A percentile compares a stretch with the other conserved stretches of the same genome.
Evolutionary conservation across 257 asterid genomes (phyloP).

Genomic region (Nicotiana paniculata): DNA sequence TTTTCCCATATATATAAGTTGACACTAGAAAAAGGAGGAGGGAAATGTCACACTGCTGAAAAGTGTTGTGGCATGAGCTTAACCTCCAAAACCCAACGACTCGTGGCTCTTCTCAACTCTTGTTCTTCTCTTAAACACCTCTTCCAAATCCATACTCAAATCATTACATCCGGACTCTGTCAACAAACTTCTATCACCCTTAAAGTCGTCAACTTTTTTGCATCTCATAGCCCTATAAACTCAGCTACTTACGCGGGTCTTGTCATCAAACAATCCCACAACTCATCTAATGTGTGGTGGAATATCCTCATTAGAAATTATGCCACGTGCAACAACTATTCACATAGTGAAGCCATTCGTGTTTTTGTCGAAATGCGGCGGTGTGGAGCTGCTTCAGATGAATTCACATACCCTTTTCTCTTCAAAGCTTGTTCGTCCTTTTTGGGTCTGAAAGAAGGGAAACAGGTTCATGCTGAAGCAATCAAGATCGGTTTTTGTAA

Average conservation of each 20-base stretch:
- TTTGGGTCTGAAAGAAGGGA: slow-evolving; percentile 45
- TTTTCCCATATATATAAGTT: too few relatives aligned
- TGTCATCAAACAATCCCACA: slow-evolving; percentile 15
- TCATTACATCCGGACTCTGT: slow-evolving; percentile 25
- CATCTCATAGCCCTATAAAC: slow-evolving; percentile 16
- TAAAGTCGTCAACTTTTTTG: slow-evolving; percentile 33
- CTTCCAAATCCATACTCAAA: slow-evolving; percentile 38
- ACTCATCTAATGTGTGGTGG: slow-evolving; percentile 18
- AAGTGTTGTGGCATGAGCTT: not conserved
- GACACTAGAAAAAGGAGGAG: too few relatives aligned
- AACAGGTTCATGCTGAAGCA: slow-evolving; percentile 55
- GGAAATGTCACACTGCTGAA: too few relatives aligned
- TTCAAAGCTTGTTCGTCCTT: slow-evolving; percentile 58
- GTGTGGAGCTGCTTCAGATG: slow-evolving; percentile 39
- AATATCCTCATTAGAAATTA: slow-evolving; percentile 47
- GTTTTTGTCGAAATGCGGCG: slow-evolving; percentile 51
- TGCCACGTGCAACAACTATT: slow-evolving; percentile 26
- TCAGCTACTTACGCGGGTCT: slow-evolving; percentile 27
- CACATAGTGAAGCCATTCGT: slow-evolving; percentile 31
- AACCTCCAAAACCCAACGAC: slow-evolving; percentile 16
- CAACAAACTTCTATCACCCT: slow-evolving; percentile 17
- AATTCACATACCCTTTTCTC: slow-evolving; percentile 58
- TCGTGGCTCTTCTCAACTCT: slow-evolving; percentile 20
- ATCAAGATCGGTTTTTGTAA: slow-evolving; percentile 46
- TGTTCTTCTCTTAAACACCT: slow-evolving; percentile 30